phyloP scores from a whole-genome alignment of 2,329 filamentous ascomycete genomes.

The Beauveria caledonica region DNA sequence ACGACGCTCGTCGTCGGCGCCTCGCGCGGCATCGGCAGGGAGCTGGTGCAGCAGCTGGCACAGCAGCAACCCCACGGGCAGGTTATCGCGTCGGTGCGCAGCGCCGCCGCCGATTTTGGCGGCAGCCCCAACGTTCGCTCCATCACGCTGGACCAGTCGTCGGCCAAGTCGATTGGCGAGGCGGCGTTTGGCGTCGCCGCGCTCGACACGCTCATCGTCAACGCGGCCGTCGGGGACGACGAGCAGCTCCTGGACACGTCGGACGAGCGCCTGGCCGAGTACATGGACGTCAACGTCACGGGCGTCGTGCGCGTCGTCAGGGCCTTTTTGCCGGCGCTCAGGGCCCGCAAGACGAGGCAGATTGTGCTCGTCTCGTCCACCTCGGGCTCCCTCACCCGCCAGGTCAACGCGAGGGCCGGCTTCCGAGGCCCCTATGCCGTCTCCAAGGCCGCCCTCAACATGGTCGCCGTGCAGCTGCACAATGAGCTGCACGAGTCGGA shows the following conservation, averaged over 20 bases:
- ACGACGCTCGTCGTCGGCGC: slow-evolving; percentile 11
- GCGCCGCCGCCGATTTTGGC: neutral
- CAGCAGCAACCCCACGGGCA: neutral
- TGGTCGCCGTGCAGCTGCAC: slow-evolving; percentile 11
- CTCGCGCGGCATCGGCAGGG: slow-evolving; percentile 6
- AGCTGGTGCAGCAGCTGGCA: slow-evolving; percentile 8
- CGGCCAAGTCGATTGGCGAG: slow-evolving; percentile 6
- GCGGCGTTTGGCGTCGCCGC: neutral
- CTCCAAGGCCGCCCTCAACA: slow-evolving; percentile 9
- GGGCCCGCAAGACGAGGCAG: slow-evolving; percentile 6
- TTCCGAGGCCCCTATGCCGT: slow-evolving; percentile 5
- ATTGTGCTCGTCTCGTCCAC: slow-evolving; percentile 10
- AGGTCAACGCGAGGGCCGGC: neutral
- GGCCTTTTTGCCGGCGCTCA: slow-evolving; percentile 10
- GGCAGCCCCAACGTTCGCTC: neutral
- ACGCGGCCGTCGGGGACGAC: slow-evolving; percentile 6
- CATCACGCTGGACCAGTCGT: slow-evolving; percentile 6
- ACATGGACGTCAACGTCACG: slow-evolving; percentile 9
- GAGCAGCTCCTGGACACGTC: neutral
- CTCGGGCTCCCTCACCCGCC: slow-evolving; percentile 2
- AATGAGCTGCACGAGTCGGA: slow-evolving; percentile 7
- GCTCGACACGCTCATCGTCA: slow-evolving; percentile 12
- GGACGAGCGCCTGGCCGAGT: slow-evolving; percentile 7
- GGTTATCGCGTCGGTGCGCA: slow-evolving; percentile 3
- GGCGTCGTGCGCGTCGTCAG: slow-evolving; percentile 9